These are phyloP conservation scores for Aspergillus versicolor DNA, from an alignment of 2,329 filamentous ascomycete species.

Conservation along the genomic window DNA sequence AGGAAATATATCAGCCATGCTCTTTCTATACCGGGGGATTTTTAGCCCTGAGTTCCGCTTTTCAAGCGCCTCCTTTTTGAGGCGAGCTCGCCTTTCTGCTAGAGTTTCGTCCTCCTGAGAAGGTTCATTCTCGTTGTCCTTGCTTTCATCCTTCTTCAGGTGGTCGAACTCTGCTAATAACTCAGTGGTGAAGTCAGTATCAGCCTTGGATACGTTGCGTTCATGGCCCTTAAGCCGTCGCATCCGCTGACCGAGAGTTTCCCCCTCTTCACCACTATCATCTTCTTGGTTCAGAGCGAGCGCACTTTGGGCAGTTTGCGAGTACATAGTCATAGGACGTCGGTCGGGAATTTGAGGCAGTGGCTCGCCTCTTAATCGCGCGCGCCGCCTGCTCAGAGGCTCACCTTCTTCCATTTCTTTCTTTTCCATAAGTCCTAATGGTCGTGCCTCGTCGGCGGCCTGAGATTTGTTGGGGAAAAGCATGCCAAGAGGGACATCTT, in stretches of 20 bases:
- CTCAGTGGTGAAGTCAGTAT: slow-evolving; percentile 45
- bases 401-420: slow-evolving; percentile 90
- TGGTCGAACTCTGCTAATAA: slow-evolving; percentile 43
- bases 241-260: slow-evolving; percentile 47
- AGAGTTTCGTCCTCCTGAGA: slow-evolving; percentile 46
- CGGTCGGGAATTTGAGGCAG: slow-evolving; percentile 31
- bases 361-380: slow-evolving; percentile 66
- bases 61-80: slow-evolving; percentile 41
- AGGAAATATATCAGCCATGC: slow-evolving; percentile 52
- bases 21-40: slow-evolving; percentile 39
- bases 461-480: slow-evolving; percentile 59
- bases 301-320: slow-evolving; percentile 20
- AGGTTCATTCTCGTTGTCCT: slow-evolving; percentile 19
- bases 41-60: slow-evolving; percentile 23
- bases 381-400: slow-evolving; percentile 74
- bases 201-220: slow-evolving; percentile 29
- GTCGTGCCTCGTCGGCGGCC: slow-evolving; percentile 34
- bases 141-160: slow-evolving; percentile 24
- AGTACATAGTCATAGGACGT: slow-evolving; percentile 37
- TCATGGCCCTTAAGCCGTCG: slow-evolving; percentile 40
- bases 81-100: slow-evolving; percentile 45
- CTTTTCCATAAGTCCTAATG: slow-evolving; percentile 57
- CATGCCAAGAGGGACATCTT: slow-evolving; percentile 84
- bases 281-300: slow-evolving; percentile 12
- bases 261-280: slow-evolving; percentile 39